A percentile compares a stretch with the other conserved stretches of the same genome.
These are phyloP conservation scores for Chondrostereum purpureum DNA, from an alignment of 1,284 basidiomycete genomes.

Conservation along the genomic window DNA sequence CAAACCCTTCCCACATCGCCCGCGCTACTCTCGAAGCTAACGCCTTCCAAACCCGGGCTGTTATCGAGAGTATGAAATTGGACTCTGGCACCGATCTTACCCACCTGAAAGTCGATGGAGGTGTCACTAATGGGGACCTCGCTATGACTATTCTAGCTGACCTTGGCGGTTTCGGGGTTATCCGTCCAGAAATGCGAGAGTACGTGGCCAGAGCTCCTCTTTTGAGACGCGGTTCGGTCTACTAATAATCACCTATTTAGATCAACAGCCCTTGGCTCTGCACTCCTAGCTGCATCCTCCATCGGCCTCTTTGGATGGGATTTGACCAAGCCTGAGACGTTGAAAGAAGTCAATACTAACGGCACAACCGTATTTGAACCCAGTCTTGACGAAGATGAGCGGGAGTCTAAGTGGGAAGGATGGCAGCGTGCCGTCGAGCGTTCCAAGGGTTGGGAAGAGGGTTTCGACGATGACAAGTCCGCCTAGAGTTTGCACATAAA, in stretches of 20 bases:
- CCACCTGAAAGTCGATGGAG: conserved; percentile 89
- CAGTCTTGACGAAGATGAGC: conserved; percentile 42
- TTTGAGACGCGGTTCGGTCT: not conserved
- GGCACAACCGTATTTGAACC: conserved; percentile 74
- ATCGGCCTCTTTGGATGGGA: conserved; percentile 94
- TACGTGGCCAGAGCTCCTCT: conserved; percentile 31
- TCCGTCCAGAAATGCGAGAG: conserved; percentile 96
- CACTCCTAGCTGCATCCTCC: conserved; percentile 89
- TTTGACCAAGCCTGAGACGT: conserved; percentile 76
- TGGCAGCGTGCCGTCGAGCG: conserved; percentile 87
- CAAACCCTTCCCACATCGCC: conserved; percentile 89
- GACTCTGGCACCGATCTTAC: conserved; percentile 74
- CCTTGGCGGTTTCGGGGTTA: conserved; percentile 86
- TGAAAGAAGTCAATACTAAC: conserved; percentile 85
- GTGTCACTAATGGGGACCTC: conserved; percentile 87
- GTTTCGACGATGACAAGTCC: conserved; percentile 30
- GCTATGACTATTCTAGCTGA: conserved; percentile 93
- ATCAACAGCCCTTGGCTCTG: conserved; percentile 95
- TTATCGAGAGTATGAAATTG: conserved; percentile 89
- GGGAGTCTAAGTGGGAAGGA: conserved; percentile 59
- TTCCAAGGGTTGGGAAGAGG: conserved; percentile 73
- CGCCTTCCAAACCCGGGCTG: conserved; percentile 87
- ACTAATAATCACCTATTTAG: conserved; percentile 35
- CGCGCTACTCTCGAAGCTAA: conserved; percentile 92
- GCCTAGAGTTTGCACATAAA: not conserved